Evolutionary conservation across 805 yeast species (phyloP).

Genomic region (Saturnispora galanensis): DNA sequence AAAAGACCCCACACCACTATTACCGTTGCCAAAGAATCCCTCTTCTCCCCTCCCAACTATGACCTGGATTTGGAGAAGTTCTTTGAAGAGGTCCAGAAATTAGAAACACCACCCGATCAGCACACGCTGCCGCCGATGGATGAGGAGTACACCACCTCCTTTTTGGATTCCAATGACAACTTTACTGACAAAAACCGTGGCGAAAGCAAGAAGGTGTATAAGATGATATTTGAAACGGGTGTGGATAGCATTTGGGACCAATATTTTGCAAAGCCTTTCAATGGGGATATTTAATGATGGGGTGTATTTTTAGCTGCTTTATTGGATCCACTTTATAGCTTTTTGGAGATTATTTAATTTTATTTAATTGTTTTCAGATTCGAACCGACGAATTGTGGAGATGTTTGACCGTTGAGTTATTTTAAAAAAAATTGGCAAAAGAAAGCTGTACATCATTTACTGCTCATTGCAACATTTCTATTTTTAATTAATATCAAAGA

Average conservation of each 20-base stretch:
- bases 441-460: not conserved
- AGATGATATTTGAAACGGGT: conserved; percentile 53
- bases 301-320: not conserved
- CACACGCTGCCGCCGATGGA: too few relatives aligned
- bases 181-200: not conserved
- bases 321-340: not conserved
- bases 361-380: not conserved
- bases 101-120: conserved; percentile 16
- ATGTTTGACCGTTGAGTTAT: not conserved
- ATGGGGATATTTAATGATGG: conserved; percentile 11
- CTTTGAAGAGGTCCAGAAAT: conserved; percentile 37
- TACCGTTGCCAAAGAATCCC: not conserved
- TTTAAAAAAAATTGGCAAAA: not conserved
- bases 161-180: not conserved
- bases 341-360: too few relatives aligned
- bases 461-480: too few relatives aligned
- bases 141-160: too few relatives aligned
- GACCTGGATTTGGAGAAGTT: conserved; percentile 34
- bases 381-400: not conserved
- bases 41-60: conserved; percentile 26
- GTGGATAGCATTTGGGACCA: conserved; percentile 65
- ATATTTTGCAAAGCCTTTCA: conserved; percentile 32
- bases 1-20: conserved; percentile 4
- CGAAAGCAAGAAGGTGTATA: conserved; percentile 50
- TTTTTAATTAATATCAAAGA: too few relatives aligned